Conservation (phyloP, 768 basidiomycete genomes). For the Termitomyces sp. region DNA sequence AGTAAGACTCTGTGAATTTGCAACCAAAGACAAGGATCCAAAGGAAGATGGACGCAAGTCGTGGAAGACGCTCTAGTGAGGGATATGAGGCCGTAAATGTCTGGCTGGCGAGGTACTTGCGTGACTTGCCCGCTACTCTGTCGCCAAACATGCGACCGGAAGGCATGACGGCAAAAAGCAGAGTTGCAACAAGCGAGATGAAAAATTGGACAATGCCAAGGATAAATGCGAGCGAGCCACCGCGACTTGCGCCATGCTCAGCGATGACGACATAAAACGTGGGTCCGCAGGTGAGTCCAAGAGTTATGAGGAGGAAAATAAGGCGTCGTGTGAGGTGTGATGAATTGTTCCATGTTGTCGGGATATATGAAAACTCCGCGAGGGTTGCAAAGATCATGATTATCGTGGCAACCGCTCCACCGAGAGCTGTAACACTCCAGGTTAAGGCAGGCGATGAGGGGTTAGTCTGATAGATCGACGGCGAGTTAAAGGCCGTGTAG, state of each 20-base stretch:
- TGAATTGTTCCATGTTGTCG: conserved; percentile 98
- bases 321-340: conserved; percentile 92
- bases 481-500: conserved; percentile 94
- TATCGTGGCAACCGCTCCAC: conserved; percentile 90
- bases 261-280: conserved; percentile 92
- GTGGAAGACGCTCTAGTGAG: conserved; percentile 48
- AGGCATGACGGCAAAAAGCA: conserved; percentile 88
- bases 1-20: conserved; percentile 97
- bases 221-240: conserved; percentile 78
- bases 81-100: conserved; percentile 98
- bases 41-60: conserved; percentile 73
- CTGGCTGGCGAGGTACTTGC: conserved; percentile 97
- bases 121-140: conserved; percentile 87
- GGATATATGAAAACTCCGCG: conserved; percentile 95
- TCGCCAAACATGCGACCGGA: conserved; percentile 99
- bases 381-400: conserved; percentile 97
- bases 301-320: conserved; percentile 83
- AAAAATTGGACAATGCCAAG: conserved; percentile 96
- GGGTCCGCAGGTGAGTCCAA: conserved; percentile 87
- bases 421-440: conserved; percentile 92
- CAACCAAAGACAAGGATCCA: conserved; percentile 95
- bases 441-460: conserved; percentile 69
- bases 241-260: conserved; percentile 45
- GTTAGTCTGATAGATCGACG: conserved; percentile 66
- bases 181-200: conserved; percentile 80